Percentiles rank a stretch among this genome's conserved stretches.
Evolutionary conservation across 495 filamentous ascomycete species (phyloP).

Genomic region (Peziza echinospora): DNA sequence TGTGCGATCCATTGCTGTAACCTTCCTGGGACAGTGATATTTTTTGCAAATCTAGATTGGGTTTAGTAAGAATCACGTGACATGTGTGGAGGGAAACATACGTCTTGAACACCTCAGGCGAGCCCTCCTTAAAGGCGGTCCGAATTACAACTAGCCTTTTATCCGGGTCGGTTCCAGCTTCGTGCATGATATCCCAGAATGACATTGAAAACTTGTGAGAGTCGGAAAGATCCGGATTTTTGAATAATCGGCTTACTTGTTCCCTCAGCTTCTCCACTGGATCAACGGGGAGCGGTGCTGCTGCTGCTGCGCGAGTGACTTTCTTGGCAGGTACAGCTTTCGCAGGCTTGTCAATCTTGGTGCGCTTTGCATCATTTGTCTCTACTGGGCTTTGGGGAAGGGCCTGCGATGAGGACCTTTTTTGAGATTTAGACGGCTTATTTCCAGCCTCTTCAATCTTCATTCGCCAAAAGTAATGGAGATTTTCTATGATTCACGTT

Average conservation of each 20-base stretch:
- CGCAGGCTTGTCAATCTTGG: background rate
- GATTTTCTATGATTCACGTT: background rate
- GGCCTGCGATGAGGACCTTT: background rate
- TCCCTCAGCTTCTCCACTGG: slow-evolving; percentile 3
- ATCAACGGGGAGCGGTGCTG: background rate
- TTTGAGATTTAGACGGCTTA: background rate
- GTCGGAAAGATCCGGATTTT: slow-evolving; percentile 4
- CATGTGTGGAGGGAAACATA: background rate
- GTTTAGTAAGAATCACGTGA: background rate
- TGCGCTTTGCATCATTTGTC: background rate
- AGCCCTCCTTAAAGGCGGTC: background rate
- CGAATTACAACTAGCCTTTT: background rate
- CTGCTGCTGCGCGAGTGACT: background rate
- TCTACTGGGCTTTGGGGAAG: background rate
- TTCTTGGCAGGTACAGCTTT: background rate
- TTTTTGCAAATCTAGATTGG: background rate
- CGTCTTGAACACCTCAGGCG: background rate
- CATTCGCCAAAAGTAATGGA: background rate
- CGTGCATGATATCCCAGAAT: background rate
- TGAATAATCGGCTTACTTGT: slow-evolving; percentile 10
- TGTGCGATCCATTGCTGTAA: background rate
- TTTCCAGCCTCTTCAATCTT: background rate
- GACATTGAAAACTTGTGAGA: slow-evolving; percentile 4
- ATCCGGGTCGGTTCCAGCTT: background rate
- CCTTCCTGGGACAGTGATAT: background rate